Conservation (phyloP, 2,329 filamentous ascomycete species). For the Paecilomyces fulvus region DNA sequence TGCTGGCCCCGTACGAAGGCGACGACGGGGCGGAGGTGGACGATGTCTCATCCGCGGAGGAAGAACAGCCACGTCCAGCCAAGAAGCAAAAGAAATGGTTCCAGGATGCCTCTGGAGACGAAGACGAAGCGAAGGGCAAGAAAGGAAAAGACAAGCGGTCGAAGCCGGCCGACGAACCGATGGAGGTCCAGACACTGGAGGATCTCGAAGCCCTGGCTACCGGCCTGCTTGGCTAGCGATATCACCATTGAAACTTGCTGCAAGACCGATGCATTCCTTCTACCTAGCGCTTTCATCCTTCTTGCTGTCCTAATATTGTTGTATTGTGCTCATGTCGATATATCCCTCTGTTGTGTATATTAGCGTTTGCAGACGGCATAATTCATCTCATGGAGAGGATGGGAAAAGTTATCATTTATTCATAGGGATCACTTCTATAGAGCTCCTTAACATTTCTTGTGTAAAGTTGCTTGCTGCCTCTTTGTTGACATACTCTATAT, state of each 20-base stretch:
- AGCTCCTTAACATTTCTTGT: neutral
- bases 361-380: neutral
- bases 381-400: neutral
- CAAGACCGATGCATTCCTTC: neutral
- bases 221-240: constrained; percentile 24
- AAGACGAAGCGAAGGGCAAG: constrained; percentile 13
- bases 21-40: constrained; percentile 7
- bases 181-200: constrained; percentile 35
- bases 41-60: constrained; percentile 13
- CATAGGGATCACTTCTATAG: constrained; percentile 1
- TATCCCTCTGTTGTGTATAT: neutral
- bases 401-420: constrained; percentile 2
- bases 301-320: neutral
- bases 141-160: constrained; percentile 6
- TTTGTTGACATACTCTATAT: too few species aligned
- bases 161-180: constrained; percentile 12
- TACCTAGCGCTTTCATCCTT: neutral
- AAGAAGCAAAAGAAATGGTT: constrained; percentile 37
- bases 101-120: constrained; percentile 14
- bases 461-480: too few species aligned
- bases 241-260: neutral
- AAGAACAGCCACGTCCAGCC: constrained; percentile 18
- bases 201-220: constrained; percentile 41
- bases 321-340: neutral
- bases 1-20: constrained; percentile 23